Conservation (phyloP, 2,329 filamentous ascomycete genomes). For the Thelonectria olida region DNA sequence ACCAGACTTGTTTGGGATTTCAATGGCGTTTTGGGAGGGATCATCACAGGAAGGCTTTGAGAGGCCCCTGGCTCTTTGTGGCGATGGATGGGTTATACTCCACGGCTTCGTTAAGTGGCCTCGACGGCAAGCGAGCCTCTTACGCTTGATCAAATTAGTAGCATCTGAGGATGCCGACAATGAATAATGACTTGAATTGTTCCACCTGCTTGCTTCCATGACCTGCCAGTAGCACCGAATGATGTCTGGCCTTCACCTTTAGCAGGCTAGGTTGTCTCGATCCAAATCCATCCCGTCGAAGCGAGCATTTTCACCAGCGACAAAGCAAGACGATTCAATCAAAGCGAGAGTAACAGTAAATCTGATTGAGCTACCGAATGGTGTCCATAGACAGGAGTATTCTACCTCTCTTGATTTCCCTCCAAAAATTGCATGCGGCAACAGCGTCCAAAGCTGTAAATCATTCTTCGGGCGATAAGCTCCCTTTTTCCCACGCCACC, state of each 20-base stretch:
- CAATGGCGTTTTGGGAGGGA: slow-evolving; percentile 4
- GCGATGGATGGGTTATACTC: background rate
- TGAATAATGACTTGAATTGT: slow-evolving; percentile 5
- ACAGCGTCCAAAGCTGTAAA: background rate
- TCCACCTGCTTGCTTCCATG: background rate
- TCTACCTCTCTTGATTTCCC: background rate
- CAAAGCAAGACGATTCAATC: background rate
- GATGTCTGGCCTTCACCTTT: no score
- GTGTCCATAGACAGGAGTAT: slow-evolving; percentile 19
- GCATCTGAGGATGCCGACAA: background rate
- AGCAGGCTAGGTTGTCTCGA: no score
- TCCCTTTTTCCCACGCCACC: slow-evolving; percentile 9
- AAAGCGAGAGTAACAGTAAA: slow-evolving; percentile 16
- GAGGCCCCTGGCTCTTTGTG: background rate
- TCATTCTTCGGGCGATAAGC: slow-evolving; percentile 10
- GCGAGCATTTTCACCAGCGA: background rate
- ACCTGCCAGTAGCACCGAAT: background rate
- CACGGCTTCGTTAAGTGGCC: background rate
- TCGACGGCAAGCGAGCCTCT: background rate
- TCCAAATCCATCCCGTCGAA: background rate
- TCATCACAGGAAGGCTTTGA: background rate
- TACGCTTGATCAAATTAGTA: background rate
- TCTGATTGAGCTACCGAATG: slow-evolving; percentile 16
- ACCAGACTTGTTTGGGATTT: slow-evolving; percentile 11
- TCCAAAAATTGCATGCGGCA: background rate